Base-by-base conservation (phyloP, 441 rosid genomes). In the Brassica balearica region DNA sequence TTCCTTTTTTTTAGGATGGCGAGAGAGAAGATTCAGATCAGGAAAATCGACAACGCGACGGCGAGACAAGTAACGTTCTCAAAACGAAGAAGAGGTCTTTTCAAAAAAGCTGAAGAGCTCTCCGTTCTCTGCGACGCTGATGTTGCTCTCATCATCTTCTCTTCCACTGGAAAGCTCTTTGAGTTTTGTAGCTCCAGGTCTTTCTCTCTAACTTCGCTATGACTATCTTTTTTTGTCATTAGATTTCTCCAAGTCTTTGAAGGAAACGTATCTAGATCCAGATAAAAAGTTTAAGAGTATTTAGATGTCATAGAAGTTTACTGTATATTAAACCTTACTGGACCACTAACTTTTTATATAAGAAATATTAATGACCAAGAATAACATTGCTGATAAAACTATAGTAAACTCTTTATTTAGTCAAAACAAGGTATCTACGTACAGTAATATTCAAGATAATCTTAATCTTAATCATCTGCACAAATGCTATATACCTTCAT, bases 31-130 rank as follows among this genome's bases (percentile, higher is more conserved):
- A 95, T 92, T 85, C 90, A 95, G 95, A 95, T 95, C 87, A 95
- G 62, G 92, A 95, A 89, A 82, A 95, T 95, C 70, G 90, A 89
- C 68, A 93, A 93, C 88, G 84, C 87, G 0, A 88, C 97, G 20
- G 98, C 99, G 0, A 85, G 99, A 80, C 99, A 95, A 79, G 99
- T 93, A 10, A 93, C 98, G 14, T 93, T 95, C 65, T 91, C 98
- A 3, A 95, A 95, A 84, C 82, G 99, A 70, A 78, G 98, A 67
- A 88, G 95, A 84, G 99, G 98, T 2, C 86, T 95, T 38, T 90
- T 95, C 86, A 95, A 95, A 76, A 95, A 95, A 81, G 97, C 99
- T 8, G 94, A 92, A 83, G 99, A 95, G 82, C 96, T 93, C 68
- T 85, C 98, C 3, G 92, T 95, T 81, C 97, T 95, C 15, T 92